Evolutionary conservation across 345 rosid species (phyloP).

Genomic region (Noccaea bulbosa): DNA sequence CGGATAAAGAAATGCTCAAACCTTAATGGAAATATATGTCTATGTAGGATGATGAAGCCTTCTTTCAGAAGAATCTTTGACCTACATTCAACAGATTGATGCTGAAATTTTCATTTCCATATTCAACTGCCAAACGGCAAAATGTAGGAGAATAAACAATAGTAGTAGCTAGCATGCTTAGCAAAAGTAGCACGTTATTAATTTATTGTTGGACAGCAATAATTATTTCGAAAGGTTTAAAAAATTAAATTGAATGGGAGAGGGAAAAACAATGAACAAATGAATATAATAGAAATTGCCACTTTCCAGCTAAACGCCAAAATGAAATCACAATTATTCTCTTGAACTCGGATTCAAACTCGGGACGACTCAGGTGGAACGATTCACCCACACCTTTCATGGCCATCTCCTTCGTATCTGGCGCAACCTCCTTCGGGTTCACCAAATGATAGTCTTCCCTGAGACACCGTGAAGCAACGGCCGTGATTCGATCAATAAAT

Average conservation of each 20-base stretch:
- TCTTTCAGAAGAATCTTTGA: background rate
- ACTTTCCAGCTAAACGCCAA: conserved; percentile 15
- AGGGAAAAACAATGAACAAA: conserved; percentile 16
- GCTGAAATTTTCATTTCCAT: too few relatives aligned
- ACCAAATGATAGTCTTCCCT: conserved; percentile 55
- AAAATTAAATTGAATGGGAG: background rate
- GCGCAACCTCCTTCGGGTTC: conserved; percentile 10
- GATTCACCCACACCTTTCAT: conserved; percentile 43
- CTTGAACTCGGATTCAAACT: conserved; percentile 48
- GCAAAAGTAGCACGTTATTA: too few relatives aligned
- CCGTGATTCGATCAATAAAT: conserved; percentile 71
- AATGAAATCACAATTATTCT: background rate
- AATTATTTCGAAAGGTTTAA: background rate
- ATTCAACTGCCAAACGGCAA: conserved; percentile 1
- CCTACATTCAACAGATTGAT: background rate
- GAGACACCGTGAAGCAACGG: conserved; percentile 74
- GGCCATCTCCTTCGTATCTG: conserved; percentile 66
- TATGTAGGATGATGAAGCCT: too few relatives aligned
- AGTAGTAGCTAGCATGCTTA: too few relatives aligned
- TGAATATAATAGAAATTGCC: background rate
- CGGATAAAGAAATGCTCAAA: too few relatives aligned
- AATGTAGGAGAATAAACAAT: background rate
- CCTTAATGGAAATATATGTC: too few relatives aligned
- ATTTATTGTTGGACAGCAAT: background rate
- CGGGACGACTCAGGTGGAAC: conserved; percentile 75